Conservation (phyloP, 805 yeast genomes). For the Jamesozyma jinghongensis region DNA sequence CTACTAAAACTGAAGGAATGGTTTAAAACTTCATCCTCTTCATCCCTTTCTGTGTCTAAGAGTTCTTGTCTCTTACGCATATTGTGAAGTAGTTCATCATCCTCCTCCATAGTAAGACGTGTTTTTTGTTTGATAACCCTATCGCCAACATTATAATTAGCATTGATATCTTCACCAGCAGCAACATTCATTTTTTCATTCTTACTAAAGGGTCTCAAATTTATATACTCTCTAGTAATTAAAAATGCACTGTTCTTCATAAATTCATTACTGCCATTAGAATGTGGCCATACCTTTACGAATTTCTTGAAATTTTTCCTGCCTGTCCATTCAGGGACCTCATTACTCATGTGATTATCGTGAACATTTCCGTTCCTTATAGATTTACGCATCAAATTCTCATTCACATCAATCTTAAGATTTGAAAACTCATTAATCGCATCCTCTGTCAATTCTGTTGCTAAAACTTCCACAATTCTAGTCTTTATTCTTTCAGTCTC, state of each 20-base stretch:
- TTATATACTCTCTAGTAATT: slow-evolving; percentile 30
- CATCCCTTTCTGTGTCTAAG: neutral
- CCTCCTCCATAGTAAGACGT: neutral
- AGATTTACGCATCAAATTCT: slow-evolving; percentile 12
- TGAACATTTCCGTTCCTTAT: neutral
- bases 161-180: slow-evolving; percentile 2
- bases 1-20: slow-evolving; percentile 4
- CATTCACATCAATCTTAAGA: slow-evolving; percentile 31
- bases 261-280: slow-evolving; percentile 2
- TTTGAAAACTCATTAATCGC: slow-evolving; percentile 27
- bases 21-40: slow-evolving; percentile 3
- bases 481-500: slow-evolving; percentile 25
- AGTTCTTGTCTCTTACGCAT: neutral
- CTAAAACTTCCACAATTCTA: slow-evolving; percentile 19
- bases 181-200: slow-evolving; percentile 2
- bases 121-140: too few relatives aligned
- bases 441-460: slow-evolving; percentile 23
- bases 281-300: slow-evolving; percentile 25
- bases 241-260: slow-evolving; percentile 19
- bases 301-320: slow-evolving; percentile 36
- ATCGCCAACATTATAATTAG: neutral
- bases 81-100: neutral
- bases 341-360: neutral
- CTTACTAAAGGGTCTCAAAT: slow-evolving; percentile 18
- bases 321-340: slow-evolving; percentile 20